phyloP scores from a whole-genome alignment of 345 rosid species.

The Ailanthus altissimus region DNA sequence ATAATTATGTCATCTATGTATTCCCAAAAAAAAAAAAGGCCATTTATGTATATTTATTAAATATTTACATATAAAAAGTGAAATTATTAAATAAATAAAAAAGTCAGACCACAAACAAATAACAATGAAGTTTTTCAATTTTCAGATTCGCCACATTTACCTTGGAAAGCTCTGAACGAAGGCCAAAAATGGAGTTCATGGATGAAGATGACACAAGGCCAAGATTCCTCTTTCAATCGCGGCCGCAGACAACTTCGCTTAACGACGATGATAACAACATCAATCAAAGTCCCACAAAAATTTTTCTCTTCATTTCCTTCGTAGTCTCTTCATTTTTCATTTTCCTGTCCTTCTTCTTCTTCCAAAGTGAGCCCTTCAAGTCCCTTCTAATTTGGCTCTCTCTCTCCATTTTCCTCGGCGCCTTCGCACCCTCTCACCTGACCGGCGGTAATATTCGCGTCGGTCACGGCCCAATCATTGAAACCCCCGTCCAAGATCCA shows the following conservation, averaged over 20 bases:
- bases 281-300: conserved; percentile 30
- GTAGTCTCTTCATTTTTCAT: conserved; percentile 41
- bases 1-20: no score
- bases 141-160: not conserved
- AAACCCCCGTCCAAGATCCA: conserved; percentile 41
- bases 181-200: conserved; percentile 64
- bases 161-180: not conserved
- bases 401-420: conserved; percentile 63
- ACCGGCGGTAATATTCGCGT: conserved; percentile 83
- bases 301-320: conserved; percentile 36
- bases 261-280: conserved; percentile 12
- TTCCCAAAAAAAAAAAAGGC: no score
- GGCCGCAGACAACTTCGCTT: conserved; percentile 37
- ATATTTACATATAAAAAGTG: no score
- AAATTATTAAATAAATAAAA: no score
- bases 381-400: conserved; percentile 76
- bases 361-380: conserved; percentile 63
- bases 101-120: not conserved
- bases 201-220: conserved; percentile 92
- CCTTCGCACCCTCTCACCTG: conserved; percentile 66
- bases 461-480: conserved; percentile 69
- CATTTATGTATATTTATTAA: no score
- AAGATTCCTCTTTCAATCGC: conserved; percentile 71
- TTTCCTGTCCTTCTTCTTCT: conserved; percentile 55
- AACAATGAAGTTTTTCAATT: no score